phyloP scores from a whole-genome alignment of 768 basidiomycete species.

The Termitomyces sp. region DNA sequence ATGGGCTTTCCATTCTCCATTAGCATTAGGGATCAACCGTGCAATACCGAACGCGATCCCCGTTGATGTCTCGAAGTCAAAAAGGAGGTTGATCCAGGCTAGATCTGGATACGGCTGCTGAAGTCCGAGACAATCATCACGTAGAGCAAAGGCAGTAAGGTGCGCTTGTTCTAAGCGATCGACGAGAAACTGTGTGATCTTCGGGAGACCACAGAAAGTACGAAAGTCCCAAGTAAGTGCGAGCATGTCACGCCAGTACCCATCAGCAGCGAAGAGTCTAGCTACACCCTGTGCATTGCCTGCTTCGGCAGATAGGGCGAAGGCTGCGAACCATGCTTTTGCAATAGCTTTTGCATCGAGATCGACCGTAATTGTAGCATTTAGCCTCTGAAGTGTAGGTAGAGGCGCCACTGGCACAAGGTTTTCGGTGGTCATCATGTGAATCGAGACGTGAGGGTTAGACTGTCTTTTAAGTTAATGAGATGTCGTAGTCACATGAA shows the following conservation, averaged over 20 bases:
- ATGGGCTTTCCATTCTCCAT: conserved; percentile 55
- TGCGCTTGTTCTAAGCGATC: conserved; percentile 11
- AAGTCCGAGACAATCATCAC: conserved; percentile 26
- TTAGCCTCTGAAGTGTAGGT: conserved; percentile 25
- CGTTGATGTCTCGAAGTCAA: conserved; percentile 51
- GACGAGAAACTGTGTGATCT: conserved; percentile 16
- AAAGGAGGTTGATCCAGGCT: conserved; percentile 53
- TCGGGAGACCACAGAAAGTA: conserved; percentile 16
- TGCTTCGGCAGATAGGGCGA: conserved; percentile 12
- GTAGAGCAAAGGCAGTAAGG: conserved; percentile 27
- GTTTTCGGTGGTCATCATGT: no score
- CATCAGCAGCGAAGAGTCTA: conserved; percentile 18
- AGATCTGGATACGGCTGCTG: conserved; percentile 46
- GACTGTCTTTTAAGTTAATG: no score
- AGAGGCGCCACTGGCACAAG: conserved; percentile 17
- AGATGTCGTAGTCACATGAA: no score
- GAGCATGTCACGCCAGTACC: conserved; percentile 20
- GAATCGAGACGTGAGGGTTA: no score
- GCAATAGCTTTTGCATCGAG: conserved; percentile 20
- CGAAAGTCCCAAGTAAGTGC: conserved; percentile 24
- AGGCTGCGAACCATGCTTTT: conserved; percentile 23
- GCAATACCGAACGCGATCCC: conserved; percentile 51
- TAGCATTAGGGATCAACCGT: conserved; percentile 45
- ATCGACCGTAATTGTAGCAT: conserved; percentile 15
- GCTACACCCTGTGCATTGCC: conserved; percentile 12